These are phyloP conservation scores for Sporisorium reilianum DNA, from an alignment of 1,284 basidiomycete genomes.

Conservation along the genomic window DNA sequence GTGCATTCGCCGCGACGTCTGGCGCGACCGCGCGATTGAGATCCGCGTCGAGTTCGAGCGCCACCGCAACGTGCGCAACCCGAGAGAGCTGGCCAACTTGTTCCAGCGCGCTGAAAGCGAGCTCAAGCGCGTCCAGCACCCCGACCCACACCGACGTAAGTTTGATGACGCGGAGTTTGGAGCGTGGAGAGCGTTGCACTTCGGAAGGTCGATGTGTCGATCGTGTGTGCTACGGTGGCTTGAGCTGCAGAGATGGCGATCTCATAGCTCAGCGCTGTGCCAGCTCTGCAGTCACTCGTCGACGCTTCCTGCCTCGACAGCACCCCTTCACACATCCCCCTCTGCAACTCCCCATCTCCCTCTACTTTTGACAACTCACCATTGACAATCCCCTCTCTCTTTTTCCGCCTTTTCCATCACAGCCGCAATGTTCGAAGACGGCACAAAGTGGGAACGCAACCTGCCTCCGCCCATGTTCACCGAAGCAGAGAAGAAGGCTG, in stretches of 20 bases:
- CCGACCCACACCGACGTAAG: slow-evolving; percentile 91
- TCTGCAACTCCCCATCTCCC: neutral
- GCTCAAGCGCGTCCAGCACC: slow-evolving; percentile 79
- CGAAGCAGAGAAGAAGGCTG: slow-evolving; percentile 67
- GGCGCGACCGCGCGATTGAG: slow-evolving; percentile 83
- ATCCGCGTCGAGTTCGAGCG: slow-evolving; percentile 91
- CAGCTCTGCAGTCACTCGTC: neutral
- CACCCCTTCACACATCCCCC: neutral
- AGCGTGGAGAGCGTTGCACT: too few species aligned
- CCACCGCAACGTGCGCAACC: slow-evolving; percentile 89
- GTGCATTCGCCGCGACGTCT: slow-evolving; percentile 85
- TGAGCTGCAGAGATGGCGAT: neutral
- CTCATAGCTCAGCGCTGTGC: neutral
- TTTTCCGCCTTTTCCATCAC: neutral
- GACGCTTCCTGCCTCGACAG: neutral
- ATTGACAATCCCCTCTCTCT: slow-evolving; percentile 9
- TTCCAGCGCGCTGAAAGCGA: slow-evolving; percentile 84
- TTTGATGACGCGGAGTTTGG: slow-evolving; percentile 32
- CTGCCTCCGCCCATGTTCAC: slow-evolving; percentile 64
- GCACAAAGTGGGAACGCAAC: slow-evolving; percentile 67
- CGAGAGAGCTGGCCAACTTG: slow-evolving; percentile 83
- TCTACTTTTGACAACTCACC: too few species aligned
- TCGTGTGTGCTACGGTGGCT: neutral
- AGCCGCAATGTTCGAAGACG: slow-evolving; percentile 68
- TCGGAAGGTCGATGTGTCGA: neutral